These are phyloP conservation scores for Paratinospora sagittata DNA, from an alignment of 164 flowering plant genomes.

Conservation along the genomic window DNA sequence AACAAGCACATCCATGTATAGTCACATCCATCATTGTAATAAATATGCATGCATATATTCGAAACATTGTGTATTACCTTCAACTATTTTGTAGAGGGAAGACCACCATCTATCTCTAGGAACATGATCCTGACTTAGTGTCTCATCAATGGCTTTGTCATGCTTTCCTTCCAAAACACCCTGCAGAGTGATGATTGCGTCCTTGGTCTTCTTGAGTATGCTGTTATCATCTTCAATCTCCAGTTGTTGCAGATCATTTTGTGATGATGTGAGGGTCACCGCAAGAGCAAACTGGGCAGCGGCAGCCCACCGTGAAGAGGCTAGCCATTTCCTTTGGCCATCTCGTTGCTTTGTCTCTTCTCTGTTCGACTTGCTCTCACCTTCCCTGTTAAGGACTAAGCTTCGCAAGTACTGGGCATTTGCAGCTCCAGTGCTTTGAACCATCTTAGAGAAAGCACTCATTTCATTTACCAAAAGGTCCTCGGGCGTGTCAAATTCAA, in stretches of 20 bases:
- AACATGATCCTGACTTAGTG: conserved; percentile 50
- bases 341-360: conserved; percentile 40
- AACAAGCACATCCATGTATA: background rate
- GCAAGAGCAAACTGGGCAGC: conserved; percentile 92
- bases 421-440: conserved; percentile 92
- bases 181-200: conserved; percentile 76
- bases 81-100: conserved; percentile 80
- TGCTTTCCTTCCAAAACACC: conserved; percentile 91
- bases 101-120: conserved; percentile 97
- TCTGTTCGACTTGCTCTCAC: conserved; percentile 31
- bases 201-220: conserved; percentile 75
- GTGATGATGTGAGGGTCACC: conserved; percentile 80
- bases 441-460: conserved; percentile 94
- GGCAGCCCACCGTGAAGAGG: conserved; percentile 95
- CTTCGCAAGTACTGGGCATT: conserved; percentile 91
- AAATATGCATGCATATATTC: background rate
- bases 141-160: conserved; percentile 67
- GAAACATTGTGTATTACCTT: conserved; percentile 43
- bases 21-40: background rate
- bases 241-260: conserved; percentile 67
- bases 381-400: conserved; percentile 57
- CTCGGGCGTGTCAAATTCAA: conserved; percentile 81
- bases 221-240: conserved; percentile 65
- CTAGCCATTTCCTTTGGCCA: conserved; percentile 76
- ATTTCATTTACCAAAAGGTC: conserved; percentile 55